A percentile compares a stretch with the other conserved stretches of the same genome.
Conservation (phyloP, 257 asterid species). For the Rubia yunnanensis region DNA sequence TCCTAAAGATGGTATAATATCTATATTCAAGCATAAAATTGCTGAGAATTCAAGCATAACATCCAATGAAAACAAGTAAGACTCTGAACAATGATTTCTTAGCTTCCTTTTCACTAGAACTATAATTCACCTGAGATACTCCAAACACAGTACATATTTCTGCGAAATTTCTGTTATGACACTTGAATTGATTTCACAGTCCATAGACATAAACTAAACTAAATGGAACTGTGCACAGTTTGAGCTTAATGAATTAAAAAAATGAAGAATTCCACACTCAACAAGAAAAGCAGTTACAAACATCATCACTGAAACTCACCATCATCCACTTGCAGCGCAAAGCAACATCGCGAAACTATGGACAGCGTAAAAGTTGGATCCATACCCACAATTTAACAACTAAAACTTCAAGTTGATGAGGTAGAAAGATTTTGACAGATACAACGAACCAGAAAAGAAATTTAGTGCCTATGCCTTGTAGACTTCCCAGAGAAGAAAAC, state of each 20-base stretch:
- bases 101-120: neutral
- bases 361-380: neutral
- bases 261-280: neutral
- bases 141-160: neutral
- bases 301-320: no score
- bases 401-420: no score
- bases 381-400: no score
- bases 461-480: no score
- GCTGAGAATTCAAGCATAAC: neutral
- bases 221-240: neutral
- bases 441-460: no score
- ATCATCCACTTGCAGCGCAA: conserved; percentile 93
- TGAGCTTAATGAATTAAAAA: neutral
- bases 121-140: neutral
- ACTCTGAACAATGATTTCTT: neutral
- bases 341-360: conserved; percentile 67
- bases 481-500: no score
- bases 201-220: neutral
- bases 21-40: neutral
- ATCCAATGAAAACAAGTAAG: neutral
- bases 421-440: no score
- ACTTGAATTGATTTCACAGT: neutral
- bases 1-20: neutral
- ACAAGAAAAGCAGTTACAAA: neutral
- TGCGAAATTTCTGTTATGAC: neutral